Conservation (phyloP, 2,329 filamentous ascomycete genomes). For the Beauveria asiatica region DNA sequence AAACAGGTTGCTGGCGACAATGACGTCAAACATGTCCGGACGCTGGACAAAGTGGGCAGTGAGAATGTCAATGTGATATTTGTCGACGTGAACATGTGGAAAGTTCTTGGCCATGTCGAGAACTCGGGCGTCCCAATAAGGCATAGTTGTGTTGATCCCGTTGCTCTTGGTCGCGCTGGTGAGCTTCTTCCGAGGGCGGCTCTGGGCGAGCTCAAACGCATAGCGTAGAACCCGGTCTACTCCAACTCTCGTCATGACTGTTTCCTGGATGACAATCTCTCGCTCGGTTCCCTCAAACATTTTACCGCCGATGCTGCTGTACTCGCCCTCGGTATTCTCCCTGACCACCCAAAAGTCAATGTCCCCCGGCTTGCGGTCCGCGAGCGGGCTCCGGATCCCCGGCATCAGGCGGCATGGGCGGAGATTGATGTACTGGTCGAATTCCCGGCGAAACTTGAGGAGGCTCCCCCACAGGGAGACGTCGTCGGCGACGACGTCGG, state of each 20-base stretch:
- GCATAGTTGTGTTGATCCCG: conserved; percentile 59
- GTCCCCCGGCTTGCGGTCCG: conserved; percentile 43
- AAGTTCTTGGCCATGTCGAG: conserved; percentile 45
- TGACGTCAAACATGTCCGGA: conserved; percentile 51
- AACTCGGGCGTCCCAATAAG: conserved; percentile 58
- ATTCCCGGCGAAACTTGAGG: conserved; percentile 56
- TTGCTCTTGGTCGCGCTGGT: conserved; percentile 62
- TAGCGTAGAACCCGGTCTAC: conserved; percentile 55
- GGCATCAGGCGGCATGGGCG: conserved; percentile 54
- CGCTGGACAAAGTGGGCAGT: conserved; percentile 55
- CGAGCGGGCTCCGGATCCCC: conserved; percentile 50
- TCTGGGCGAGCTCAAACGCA: conserved; percentile 53
- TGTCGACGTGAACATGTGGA: conserved; percentile 50
- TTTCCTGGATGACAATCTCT: conserved; percentile 53
- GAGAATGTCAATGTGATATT: conserved; percentile 60
- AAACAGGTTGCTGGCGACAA: conserved; percentile 55
- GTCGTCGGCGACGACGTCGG: conserved; percentile 51
- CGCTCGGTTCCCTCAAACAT: conserved; percentile 51
- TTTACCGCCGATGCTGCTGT: conserved; percentile 55
- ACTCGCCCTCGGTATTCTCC: conserved; percentile 61
- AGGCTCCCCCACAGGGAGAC: conserved; percentile 60
- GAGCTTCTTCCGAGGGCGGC: conserved; percentile 48
- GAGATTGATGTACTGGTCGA: conserved; percentile 63
- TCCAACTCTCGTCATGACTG: conserved; percentile 53
- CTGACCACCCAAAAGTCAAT: conserved; percentile 60